Evolutionary conservation across 306 rosid genomes (phyloP).

Genomic region (Biancaea sappan): DNA sequence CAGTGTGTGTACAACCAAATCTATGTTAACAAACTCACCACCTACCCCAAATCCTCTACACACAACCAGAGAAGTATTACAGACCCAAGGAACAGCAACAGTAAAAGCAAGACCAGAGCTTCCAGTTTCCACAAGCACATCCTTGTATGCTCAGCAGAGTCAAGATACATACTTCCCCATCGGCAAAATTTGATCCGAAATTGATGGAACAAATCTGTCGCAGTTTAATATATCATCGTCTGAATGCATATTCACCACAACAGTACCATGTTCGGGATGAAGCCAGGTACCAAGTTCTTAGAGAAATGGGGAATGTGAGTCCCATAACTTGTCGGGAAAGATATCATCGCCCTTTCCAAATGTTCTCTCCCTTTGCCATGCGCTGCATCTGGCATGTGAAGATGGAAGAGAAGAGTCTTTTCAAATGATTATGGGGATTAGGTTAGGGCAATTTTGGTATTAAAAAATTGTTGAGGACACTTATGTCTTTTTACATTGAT

Average conservation of each 20-base stretch:
- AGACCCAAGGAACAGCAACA: slow-evolving; percentile 87
- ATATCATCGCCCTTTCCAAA: slow-evolving; percentile 91
- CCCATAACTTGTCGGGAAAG: slow-evolving; percentile 83
- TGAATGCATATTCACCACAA: slow-evolving; percentile 93
- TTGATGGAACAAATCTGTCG: slow-evolving; percentile 59
- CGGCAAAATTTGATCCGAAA: slow-evolving; percentile 55
- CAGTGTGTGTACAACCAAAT: slow-evolving; percentile 49
- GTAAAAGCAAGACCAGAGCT: slow-evolving; percentile 72
- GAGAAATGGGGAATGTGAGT: slow-evolving; percentile 66
- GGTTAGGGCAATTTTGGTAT: no score
- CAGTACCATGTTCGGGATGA: slow-evolving; percentile 86
- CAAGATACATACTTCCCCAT: slow-evolving; percentile 67
- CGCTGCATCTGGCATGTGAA: no score
- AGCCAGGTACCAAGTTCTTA: slow-evolving; percentile 64
- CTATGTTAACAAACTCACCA: slow-evolving; percentile 37
- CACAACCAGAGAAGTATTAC: slow-evolving; percentile 82
- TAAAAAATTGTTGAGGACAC: no score
- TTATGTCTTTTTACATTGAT: no score
- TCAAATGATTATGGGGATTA: no score
- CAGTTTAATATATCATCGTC: slow-evolving; percentile 59
- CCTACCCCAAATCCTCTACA: slow-evolving; percentile 62
- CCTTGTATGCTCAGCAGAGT: slow-evolving; percentile 74
- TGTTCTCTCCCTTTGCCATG: no score
- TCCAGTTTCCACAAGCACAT: slow-evolving; percentile 53
- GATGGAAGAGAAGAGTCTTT: no score